Evolutionary conservation across 306 rosid species (phyloP).

Genomic region (Sindora glabra): DNA sequence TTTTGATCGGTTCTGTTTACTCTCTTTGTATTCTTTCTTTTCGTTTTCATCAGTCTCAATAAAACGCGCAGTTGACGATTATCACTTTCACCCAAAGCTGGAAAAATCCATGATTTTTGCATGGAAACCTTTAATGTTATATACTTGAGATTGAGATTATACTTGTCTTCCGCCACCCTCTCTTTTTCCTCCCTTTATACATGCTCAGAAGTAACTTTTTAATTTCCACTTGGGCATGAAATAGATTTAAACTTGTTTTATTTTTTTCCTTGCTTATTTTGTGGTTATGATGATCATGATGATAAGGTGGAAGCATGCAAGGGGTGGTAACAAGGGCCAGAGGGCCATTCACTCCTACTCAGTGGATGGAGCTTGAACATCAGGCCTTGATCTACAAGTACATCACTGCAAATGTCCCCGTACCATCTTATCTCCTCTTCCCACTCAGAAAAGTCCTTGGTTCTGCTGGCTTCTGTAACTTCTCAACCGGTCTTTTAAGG

Average conservation of each 20-base stretch:
- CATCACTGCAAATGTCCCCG: conserved; percentile 65
- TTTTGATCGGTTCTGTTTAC: conserved; percentile 29
- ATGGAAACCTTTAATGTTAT: conserved; percentile 14
- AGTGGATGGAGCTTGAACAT: conserved; percentile 95
- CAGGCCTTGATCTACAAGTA: conserved; percentile 96
- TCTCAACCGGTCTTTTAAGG: conserved; percentile 51
- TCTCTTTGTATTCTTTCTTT: conserved; percentile 12
- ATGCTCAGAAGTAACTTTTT: background rate
- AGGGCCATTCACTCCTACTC: conserved; percentile 83
- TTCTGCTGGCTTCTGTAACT: conserved; percentile 51
- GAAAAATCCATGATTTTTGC: conserved; percentile 12
- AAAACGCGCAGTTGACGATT: conserved; percentile 12
- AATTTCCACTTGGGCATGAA: background rate
- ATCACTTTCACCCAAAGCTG: background rate
- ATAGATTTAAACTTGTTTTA: background rate
- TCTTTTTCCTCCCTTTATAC: background rate
- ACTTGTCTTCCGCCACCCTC: conserved; percentile 4
- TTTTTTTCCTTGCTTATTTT: background rate
- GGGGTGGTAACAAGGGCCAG: conserved; percentile 34
- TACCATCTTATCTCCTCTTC: conserved; percentile 72
- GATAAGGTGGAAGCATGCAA: conserved; percentile 55
- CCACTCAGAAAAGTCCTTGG: conserved; percentile 81
- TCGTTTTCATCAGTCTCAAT: conserved; percentile 3
- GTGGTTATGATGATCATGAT: conserved; percentile 23
- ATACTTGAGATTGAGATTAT: conserved; percentile 1